These are phyloP conservation scores for Bretschneidera sinensis DNA, from an alignment of 345 rosid genomes.

Conservation along the genomic window DNA sequence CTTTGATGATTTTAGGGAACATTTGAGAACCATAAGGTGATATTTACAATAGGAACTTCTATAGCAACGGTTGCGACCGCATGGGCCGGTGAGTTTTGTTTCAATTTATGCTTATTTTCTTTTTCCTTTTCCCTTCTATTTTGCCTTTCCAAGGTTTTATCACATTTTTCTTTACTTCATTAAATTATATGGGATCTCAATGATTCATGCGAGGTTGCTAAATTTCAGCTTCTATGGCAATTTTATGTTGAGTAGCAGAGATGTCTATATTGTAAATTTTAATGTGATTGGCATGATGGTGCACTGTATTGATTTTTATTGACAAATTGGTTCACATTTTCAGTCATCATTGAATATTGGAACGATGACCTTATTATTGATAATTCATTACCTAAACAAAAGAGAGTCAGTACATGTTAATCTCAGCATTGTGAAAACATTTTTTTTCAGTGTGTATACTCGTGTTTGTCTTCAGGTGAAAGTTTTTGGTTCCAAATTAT, in stretches of 20 bases:
- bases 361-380: too few relatives aligned
- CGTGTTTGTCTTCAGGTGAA: not conserved
- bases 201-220: not conserved
- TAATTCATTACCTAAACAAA: not conserved
- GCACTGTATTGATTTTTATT: too few relatives aligned
- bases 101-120: not conserved
- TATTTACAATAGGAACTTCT: constrained; percentile 89
- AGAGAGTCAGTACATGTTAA: not conserved
- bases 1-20: constrained; percentile 44
- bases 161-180: not conserved
- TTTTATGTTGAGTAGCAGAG: not conserved
- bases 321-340: not conserved
- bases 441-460: not conserved
- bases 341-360: too few relatives aligned
- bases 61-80: constrained; percentile 89
- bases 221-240: not conserved
- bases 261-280: not conserved
- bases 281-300: not conserved
- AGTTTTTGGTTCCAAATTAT: not conserved
- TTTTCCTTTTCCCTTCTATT: too few relatives aligned
- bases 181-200: not conserved
- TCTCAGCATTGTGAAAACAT: not conserved
- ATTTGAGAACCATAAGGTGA: constrained; percentile 83
- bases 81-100: constrained; percentile 62
- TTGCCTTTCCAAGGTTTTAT: not conserved